Conservation (phyloP, 768 basidiomycete genomes). For the Mycena venus region DNA sequence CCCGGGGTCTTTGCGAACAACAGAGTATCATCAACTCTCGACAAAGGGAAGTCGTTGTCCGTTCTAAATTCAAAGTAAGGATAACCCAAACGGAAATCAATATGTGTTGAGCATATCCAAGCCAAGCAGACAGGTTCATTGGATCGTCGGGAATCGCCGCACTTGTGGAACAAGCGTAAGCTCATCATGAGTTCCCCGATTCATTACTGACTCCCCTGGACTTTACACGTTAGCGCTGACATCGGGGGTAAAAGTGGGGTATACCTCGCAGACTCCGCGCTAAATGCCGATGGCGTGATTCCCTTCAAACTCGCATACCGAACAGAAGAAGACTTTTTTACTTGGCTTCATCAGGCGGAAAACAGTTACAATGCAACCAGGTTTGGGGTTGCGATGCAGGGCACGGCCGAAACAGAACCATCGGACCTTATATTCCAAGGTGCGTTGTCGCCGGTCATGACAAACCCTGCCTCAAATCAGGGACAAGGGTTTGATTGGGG, state of each 20-base stretch:
- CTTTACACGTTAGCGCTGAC: constrained; percentile 33
- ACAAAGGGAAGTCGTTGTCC: constrained; percentile 38
- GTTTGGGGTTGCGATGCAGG: constrained; percentile 21
- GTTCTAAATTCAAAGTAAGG: constrained; percentile 27
- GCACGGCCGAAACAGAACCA: constrained; percentile 13
- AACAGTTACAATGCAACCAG: background rate
- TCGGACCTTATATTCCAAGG: constrained; percentile 23
- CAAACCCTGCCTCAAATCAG: background rate
- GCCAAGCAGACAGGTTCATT: constrained; percentile 16
- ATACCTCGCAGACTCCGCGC: background rate
- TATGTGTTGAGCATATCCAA: background rate
- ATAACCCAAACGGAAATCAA: constrained; percentile 6
- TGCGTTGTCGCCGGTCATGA: constrained; percentile 34
- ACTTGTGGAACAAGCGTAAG: constrained; percentile 32
- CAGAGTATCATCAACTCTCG: constrained; percentile 44
- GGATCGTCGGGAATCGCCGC: too few relatives aligned
- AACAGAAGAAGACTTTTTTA: background rate
- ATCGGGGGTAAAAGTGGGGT: constrained; percentile 19
- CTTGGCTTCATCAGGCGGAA: constrained; percentile 5
- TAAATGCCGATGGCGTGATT: background rate
- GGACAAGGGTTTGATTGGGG: too few relatives aligned
- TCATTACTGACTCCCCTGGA: too few relatives aligned
- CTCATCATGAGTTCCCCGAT: background rate
- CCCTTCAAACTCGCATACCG: background rate
- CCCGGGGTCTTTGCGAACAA: too few relatives aligned